A percentile compares a stretch with the other conserved stretches of the same genome.
These are phyloP conservation scores for Tulasnella sp. DNA, from an alignment of 768 basidiomycete species.

Conservation along the genomic window DNA sequence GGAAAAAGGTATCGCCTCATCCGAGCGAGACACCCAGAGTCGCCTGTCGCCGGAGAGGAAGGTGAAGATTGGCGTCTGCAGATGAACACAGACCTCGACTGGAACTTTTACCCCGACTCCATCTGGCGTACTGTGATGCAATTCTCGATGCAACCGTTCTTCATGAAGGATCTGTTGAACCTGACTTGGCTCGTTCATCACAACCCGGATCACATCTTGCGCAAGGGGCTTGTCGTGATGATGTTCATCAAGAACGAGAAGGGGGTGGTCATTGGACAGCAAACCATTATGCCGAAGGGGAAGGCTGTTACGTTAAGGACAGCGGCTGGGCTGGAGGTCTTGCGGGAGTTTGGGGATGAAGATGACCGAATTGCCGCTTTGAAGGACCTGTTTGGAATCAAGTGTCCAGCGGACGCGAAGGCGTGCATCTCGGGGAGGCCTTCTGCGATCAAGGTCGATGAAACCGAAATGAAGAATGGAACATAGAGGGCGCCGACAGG, in stretches of 20 bases:
- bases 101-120: not conserved
- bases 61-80: constrained; percentile 5
- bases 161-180: not conserved
- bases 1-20: not conserved
- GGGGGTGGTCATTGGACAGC: too few relatives aligned
- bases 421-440: not conserved
- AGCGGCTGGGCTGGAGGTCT: not conserved
- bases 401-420: not conserved
- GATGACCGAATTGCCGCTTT: constrained; percentile 5
- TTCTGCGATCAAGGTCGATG: too few relatives aligned
- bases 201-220: not conserved
- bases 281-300: not conserved
- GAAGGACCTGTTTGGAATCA: constrained; percentile 8
- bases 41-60: not conserved
- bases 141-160: not conserved
- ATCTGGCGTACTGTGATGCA: not conserved
- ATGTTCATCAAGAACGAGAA: not conserved
- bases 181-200: not conserved
- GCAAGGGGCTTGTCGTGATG: not conserved
- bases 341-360: not conserved
- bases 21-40: not conserved
- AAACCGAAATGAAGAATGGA: too few relatives aligned
- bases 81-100: not conserved
- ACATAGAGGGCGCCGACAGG: too few relatives aligned
- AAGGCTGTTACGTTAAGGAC: not conserved